These are phyloP conservation scores for Phytophthora tentaculata DNA, from an alignment of 352 stramenopile genomes.

Conservation along the genomic window DNA sequence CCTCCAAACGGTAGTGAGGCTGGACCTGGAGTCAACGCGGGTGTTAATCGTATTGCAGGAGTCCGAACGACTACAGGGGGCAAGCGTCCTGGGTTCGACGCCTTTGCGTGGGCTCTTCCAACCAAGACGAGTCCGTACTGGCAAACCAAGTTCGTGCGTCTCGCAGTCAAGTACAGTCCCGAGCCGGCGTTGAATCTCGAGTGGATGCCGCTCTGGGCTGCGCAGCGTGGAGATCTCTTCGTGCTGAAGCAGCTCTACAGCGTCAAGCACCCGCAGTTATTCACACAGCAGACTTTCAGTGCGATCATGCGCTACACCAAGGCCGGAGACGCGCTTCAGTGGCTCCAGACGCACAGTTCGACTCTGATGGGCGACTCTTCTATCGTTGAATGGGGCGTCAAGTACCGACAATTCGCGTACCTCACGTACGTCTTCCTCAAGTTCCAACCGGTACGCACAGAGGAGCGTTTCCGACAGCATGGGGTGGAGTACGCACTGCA, in stretches of 20 bases:
- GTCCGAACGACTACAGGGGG: slow-evolving; percentile 6
- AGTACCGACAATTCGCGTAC: slow-evolving; percentile 39
- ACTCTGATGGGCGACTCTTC: slow-evolving; percentile 25
- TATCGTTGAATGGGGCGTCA: slow-evolving; percentile 43
- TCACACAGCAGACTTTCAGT: slow-evolving; percentile 37
- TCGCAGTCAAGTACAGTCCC: slow-evolving; percentile 33
- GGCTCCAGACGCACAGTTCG: slow-evolving; percentile 38
- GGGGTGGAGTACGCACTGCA: slow-evolving; percentile 39
- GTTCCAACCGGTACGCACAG: slow-evolving; percentile 20
- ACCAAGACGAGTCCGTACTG: slow-evolving; percentile 37
- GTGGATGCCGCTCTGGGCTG: slow-evolving; percentile 39
- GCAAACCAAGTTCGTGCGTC: slow-evolving; percentile 31
- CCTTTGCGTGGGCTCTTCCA: slow-evolving; percentile 42
- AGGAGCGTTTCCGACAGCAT: slow-evolving; percentile 34
- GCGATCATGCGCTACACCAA: slow-evolving; percentile 47
- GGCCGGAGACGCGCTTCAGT: slow-evolving; percentile 35
- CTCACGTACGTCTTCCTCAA: slow-evolving; percentile 38
- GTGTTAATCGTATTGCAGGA: slow-evolving; percentile 9
- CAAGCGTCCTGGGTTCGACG: slow-evolving; percentile 23
- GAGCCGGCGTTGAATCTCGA: slow-evolving; percentile 31
- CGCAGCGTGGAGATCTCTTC: slow-evolving; percentile 38
- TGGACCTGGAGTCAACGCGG: not conserved
- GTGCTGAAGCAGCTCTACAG: slow-evolving; percentile 33
- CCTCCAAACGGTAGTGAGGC: slow-evolving; percentile 18
- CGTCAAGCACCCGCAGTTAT: slow-evolving; percentile 41